phyloP scores from a whole-genome alignment of 2,329 filamentous ascomycete species.

The Alternaria consortialis region DNA sequence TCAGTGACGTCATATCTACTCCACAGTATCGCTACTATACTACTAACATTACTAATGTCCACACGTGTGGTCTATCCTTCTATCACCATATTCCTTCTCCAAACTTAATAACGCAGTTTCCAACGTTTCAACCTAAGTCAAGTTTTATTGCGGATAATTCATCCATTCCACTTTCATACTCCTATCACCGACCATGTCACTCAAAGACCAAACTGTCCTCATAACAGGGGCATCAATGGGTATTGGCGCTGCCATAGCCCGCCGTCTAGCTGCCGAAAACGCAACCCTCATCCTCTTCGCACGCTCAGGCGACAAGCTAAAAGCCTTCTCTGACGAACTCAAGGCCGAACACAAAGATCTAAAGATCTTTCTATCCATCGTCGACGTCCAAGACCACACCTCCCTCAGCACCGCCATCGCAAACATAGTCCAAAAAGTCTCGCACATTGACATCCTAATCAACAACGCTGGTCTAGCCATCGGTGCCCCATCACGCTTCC shows the following conservation, averaged over 20 bases:
- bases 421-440: conserved; percentile 36
- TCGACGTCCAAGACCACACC: conserved; percentile 47
- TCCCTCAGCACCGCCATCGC: conserved; percentile 40
- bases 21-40: not conserved
- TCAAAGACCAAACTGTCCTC: conserved; percentile 34
- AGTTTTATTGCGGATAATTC: not conserved
- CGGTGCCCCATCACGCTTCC: conserved; percentile 56
- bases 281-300: conserved; percentile 57
- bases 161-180: not conserved
- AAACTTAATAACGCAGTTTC: not conserved
- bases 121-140: not conserved
- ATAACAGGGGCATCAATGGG: conserved; percentile 58
- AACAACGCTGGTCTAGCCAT: conserved; percentile 61
- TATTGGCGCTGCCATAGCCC: conserved; percentile 58
- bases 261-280: conserved; percentile 49
- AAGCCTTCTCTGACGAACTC: conserved; percentile 28
- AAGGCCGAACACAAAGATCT: conserved; percentile 16
- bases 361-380: conserved; percentile 40
- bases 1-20: conserved; percentile 12
- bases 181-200: conserved; percentile 30
- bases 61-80: not conserved
- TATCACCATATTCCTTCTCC: not conserved
- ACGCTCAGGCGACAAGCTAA: conserved; percentile 47
- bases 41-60: not conserved
- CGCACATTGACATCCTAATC: conserved; percentile 56